Base-by-base conservation (phyloP, 345 rosid genomes). In the Bretschneidera sinensis region DNA sequence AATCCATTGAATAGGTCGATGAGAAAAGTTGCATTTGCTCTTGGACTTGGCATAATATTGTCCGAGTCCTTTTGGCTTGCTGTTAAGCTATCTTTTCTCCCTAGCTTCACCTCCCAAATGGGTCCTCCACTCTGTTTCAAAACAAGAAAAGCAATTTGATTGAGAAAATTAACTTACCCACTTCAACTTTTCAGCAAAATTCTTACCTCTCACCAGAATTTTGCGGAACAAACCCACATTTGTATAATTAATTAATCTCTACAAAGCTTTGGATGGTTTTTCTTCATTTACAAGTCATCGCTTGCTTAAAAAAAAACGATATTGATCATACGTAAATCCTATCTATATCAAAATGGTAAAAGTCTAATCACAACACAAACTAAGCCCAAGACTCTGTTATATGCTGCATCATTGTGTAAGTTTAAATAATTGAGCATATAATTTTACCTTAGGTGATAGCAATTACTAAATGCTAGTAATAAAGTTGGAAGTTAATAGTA, bases 31-130 rank as follows among this genome's bases (percentile, higher is more conserved):
- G 98, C 92, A 48, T 89, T 81, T 45, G 95, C 83, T 75, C 95
- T 80, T 18, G 98, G 98, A 60, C 96, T 92, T 17, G 98, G 96
- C 92, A 92, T 91, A 48, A 89, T 76, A 17, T 75, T 56, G 73
- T 77, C 69, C 0, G 98, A 66, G 67, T 89, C 90, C 66, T 81
- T 76, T 55, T 86, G 95, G 68, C 89, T 85, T 0, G 98, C 92
- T 9, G 80, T 83, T 48, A 92, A 69, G 80, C 98, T 87, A 67
- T 92, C 96, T 64, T 49, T 43, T 51, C 98, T 81, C 34, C 98
- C 98, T 14, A 92, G 71, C 72, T 71, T 92, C 79, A 92, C 98
- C 14, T 72, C 85, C 98, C 98, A 89, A 22, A 68, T 64, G 0
- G 98, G 96, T 55, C 96, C 98, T 58, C 98, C 95, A 6, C 81